phyloP scores from a whole-genome alignment of 768 basidiomycete genomes.

The Trametes coccinea region DNA sequence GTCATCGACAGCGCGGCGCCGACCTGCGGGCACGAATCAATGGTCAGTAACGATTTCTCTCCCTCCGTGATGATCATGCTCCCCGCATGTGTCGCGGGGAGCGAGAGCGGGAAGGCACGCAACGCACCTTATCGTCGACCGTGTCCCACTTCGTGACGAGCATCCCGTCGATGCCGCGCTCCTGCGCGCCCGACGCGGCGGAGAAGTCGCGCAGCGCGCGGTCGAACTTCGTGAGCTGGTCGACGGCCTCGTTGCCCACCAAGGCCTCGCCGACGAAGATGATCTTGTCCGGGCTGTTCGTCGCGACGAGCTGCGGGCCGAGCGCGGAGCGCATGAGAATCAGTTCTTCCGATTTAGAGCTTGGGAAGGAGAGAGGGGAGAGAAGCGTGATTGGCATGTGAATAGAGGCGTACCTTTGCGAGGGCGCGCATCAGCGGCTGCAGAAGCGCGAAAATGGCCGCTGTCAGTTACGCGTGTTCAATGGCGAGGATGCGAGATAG shows the following conservation, averaged over 20 bases:
- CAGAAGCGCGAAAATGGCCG: not conserved
- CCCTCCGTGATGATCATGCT: not conserved
- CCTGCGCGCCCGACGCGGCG: slow-evolving; percentile 63
- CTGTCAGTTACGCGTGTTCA: not conserved
- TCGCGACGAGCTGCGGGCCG: slow-evolving; percentile 70
- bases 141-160: slow-evolving; percentile 99
- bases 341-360: not conserved
- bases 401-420: slow-evolving; percentile 65
- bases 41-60: not conserved
- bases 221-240: slow-evolving; percentile 96
- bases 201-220: slow-evolving; percentile 92
- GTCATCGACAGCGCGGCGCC: slow-evolving; percentile 99
- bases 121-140: slow-evolving; percentile 87
- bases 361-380: not conserved
- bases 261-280: slow-evolving; percentile 98
- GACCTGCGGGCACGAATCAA: slow-evolving; percentile 52
- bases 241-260: slow-evolving; percentile 98
- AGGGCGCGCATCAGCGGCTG: slow-evolving; percentile 96
- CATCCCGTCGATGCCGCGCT: slow-evolving; percentile 97
- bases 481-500: not conserved
- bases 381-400: not conserved
- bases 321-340: not conserved
- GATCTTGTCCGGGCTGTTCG: slow-evolving; percentile 96
- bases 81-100: too few species aligned
- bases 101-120: not conserved